A percentile compares a stretch with the other conserved stretches of the same genome.
These are phyloP conservation scores for Candida sonorensis DNA, from an alignment of 805 yeast species.

Conservation along the genomic window DNA sequence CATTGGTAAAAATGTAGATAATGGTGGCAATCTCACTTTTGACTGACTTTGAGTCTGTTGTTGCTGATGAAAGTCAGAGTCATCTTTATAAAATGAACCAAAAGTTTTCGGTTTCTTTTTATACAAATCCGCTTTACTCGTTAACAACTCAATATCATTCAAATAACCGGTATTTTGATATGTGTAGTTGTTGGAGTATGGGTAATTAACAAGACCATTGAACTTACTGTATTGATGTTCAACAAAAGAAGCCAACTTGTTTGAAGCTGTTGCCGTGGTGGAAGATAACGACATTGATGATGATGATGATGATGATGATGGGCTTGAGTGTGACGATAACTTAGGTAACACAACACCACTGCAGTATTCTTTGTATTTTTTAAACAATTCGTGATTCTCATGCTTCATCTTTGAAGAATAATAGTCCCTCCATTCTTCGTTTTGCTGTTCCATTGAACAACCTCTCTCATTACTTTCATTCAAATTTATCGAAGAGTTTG, in stretches of 20 bases:
- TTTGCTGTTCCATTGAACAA: constrained; percentile 24
- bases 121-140: constrained; percentile 42
- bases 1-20: constrained; percentile 7
- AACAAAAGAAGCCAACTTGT: constrained; percentile 17
- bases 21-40: constrained; percentile 18
- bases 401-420: constrained; percentile 34
- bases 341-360: too few relatives aligned
- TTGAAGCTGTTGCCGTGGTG: too few relatives aligned
- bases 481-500: constrained; percentile 15
- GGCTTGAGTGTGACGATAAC: too few relatives aligned
- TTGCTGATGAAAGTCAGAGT: constrained; percentile 3
- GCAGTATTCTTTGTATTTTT: constrained; percentile 32
- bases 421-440: constrained; percentile 39
- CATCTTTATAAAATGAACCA: constrained; percentile 16
- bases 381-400: constrained; percentile 33
- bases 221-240: constrained; percentile 17
- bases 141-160: constrained; percentile 41
- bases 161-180: constrained; percentile 42
- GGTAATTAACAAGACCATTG: constrained; percentile 34
- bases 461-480: constrained; percentile 29
- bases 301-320: too few relatives aligned
- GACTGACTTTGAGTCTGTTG: constrained; percentile 4
- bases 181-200: constrained; percentile 47
- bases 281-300: too few relatives aligned
- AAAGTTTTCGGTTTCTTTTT: constrained; percentile 27